Base-by-base conservation (phyloP, 2,329 filamentous ascomycete genomes). In the Curvularia lunata region DNA sequence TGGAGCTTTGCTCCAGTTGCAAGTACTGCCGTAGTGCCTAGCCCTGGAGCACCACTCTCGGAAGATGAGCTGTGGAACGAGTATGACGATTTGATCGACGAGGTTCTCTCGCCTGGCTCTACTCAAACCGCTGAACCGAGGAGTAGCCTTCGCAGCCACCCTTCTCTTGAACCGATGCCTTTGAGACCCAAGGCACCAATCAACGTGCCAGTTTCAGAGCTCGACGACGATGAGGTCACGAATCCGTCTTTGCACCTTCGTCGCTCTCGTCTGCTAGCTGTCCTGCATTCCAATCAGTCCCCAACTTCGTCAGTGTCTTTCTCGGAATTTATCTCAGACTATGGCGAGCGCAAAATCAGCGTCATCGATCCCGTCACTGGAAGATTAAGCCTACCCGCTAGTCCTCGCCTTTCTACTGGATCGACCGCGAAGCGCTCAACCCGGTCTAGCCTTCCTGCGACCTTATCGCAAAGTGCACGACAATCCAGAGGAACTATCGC, bases 21-120 rank as follows among this genome's bases (percentile, higher is more conserved):
- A 37, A 69, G 71, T 10, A 90, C 87, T 16, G 88, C 90, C 6
- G 78, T 91, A 2, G 80, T 90, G 21, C 89, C 90, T 0, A 79
- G 81, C 3, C 81, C 85, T 1, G 82, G 81, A 43, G 86, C 87
- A 4, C 88, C 86, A 0, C 83, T 88, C 4, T 86, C 81, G 1
- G 91, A 96, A 64, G 94, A 97, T 67, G 94, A 97, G 71, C 85
- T 97, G 1, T 98, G 94, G 94, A 88, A 93, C 50, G 94, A 96
- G 76, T 97, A 96, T 71, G 88, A 98, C 64, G 94, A 97, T 67
- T 80, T 97, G 12, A 85, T 97, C 52, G 90, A 91, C 51, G 88
- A 91, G 56, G 83, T 87, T 10, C 83, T 86, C 48, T 84, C 83
- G 4, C 78, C 81, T 25, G 7, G 77, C 21, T 64, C 65, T 27